These are phyloP conservation scores for Angomonas deanei DNA, from an alignment of 208 protist genomes.

Conservation along the genomic window DNA sequence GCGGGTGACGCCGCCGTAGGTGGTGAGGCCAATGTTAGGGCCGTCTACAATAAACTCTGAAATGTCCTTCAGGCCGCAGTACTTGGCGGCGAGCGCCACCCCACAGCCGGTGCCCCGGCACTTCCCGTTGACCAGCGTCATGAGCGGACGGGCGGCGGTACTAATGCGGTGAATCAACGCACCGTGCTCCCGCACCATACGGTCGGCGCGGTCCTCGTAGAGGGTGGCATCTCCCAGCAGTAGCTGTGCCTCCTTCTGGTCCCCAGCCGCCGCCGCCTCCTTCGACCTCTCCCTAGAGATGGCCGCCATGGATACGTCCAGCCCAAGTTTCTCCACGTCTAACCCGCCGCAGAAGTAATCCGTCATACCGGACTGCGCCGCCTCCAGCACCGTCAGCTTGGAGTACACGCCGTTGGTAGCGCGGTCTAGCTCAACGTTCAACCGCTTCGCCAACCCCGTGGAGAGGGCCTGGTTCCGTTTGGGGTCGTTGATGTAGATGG, in stretches of 20 bases:
- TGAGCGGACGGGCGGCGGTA: conserved; percentile 72
- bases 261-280: conserved; percentile 5
- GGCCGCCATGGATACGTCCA: conserved; percentile 63
- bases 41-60: conserved; percentile 87
- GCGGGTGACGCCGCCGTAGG: conserved; percentile 75
- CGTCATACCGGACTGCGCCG: conserved; percentile 84
- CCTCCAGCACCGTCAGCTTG: conserved; percentile 81
- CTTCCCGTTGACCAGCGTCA: conserved; percentile 88
- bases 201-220: conserved; percentile 75
- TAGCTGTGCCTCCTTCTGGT: conserved; percentile 29
- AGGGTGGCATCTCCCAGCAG: conserved; percentile 59
- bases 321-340: conserved; percentile 57
- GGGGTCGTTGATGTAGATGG: conserved; percentile 86
- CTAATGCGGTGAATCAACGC: conserved; percentile 78
- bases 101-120: conserved; percentile 82
- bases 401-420: conserved; percentile 84
- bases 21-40: conserved; percentile 74
- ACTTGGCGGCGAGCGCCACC: conserved; percentile 81
- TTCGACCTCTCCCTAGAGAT: conserved; percentile 28
- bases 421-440: conserved; percentile 59
- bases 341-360: conserved; percentile 85
- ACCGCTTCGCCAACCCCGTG: conserved; percentile 50
- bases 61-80: conserved; percentile 70
- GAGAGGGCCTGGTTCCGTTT: conserved; percentile 68
- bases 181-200: conserved; percentile 67